A percentile compares a stretch with the other conserved stretches of the same genome.
Conservation (phyloP, 164 flowering plant genomes). For the Liriodendron chinense region DNA sequence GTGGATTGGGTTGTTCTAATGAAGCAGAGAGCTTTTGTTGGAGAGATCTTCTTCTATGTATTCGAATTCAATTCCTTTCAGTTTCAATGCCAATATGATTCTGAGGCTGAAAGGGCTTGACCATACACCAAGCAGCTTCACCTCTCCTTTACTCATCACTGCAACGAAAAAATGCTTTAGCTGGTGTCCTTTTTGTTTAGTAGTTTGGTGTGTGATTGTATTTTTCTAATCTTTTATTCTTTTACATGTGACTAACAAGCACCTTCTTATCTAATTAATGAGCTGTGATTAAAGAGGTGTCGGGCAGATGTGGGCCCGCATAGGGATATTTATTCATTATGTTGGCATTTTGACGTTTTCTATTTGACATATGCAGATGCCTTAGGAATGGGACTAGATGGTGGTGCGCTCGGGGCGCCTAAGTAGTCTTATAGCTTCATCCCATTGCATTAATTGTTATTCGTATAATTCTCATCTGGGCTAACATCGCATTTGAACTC, state of each 20-base stretch:
- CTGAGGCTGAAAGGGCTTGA: constrained; percentile 5
- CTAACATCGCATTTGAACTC: too few species aligned
- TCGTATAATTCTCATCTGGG: too few species aligned
- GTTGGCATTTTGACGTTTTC: not conserved
- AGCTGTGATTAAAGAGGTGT: not conserved
- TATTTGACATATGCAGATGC: too few species aligned
- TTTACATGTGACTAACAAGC: not conserved
- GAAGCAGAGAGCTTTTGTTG: constrained; percentile 5
- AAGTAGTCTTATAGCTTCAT: too few species aligned
- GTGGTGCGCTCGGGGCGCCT: too few species aligned
- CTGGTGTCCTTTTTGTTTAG: not conserved
- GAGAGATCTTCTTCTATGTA: constrained; percentile 3
- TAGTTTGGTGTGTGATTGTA: not conserved
- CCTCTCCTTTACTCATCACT: constrained; percentile 1
- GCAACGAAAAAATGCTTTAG: not conserved
- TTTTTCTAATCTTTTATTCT: not conserved
- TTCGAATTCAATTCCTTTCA: constrained; percentile 8
- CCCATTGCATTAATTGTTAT: too few species aligned
- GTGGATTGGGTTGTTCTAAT: constrained; percentile 2
- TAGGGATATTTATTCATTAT: too few species aligned
- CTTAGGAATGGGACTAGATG: too few species aligned
- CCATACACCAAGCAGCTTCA: constrained; percentile 14
- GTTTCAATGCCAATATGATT: constrained; percentile 1
- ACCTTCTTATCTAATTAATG: not conserved
- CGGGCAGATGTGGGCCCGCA: not conserved